Percentiles rank a stretch among this genome's conserved stretches.
These are phyloP conservation scores for Houttuynia cordata DNA, from an alignment of 164 flowering plant species.

Conservation along the genomic window DNA sequence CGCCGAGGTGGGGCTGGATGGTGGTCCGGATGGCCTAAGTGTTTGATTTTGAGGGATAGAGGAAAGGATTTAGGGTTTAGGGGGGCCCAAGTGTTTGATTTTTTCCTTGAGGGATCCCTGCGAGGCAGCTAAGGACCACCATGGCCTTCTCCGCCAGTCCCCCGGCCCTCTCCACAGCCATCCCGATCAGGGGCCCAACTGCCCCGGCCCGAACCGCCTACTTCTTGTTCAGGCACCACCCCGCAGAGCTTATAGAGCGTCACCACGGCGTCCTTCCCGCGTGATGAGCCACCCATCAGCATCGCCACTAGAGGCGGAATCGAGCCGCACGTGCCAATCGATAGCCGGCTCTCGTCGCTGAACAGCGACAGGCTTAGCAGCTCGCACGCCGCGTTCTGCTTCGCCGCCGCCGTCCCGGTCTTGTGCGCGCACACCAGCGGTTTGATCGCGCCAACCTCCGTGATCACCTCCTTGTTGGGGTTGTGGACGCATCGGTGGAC, in stretches of 20 bases:
- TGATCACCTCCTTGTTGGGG: slow-evolving; percentile 34
- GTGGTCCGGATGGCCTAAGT: too few relatives aligned
- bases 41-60: too few relatives aligned
- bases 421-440: slow-evolving; percentile 71
- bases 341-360: slow-evolving; percentile 73
- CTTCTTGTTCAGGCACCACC: slow-evolving; percentile 63
- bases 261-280: slow-evolving; percentile 93
- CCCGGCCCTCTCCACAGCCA: slow-evolving; percentile 60
- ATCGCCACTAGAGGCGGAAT: slow-evolving; percentile 79
- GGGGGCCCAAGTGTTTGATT: too few relatives aligned
- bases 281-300: slow-evolving; percentile 43
- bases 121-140: slow-evolving; percentile 84
- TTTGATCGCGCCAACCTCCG: slow-evolving; percentile 57
- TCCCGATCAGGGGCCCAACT: slow-evolving; percentile 63
- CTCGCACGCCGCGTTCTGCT: slow-evolving; percentile 96
- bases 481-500: slow-evolving; percentile 64
- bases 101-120: slow-evolving; percentile 50
- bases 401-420: slow-evolving; percentile 81
- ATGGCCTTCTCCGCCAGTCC: slow-evolving; percentile 92
- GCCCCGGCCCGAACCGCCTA: slow-evolving; percentile 83
- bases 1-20: too few relatives aligned
- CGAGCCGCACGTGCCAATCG: slow-evolving; percentile 94
- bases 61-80: too few relatives aligned
- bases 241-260: slow-evolving; percentile 83
- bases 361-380: slow-evolving; percentile 61